Percentiles rank a stretch among this genome's conserved stretches.
These are phyloP conservation scores for Conoideocrella luteorostrata DNA, from an alignment of 2,329 filamentous ascomycete genomes.

Conservation along the genomic window DNA sequence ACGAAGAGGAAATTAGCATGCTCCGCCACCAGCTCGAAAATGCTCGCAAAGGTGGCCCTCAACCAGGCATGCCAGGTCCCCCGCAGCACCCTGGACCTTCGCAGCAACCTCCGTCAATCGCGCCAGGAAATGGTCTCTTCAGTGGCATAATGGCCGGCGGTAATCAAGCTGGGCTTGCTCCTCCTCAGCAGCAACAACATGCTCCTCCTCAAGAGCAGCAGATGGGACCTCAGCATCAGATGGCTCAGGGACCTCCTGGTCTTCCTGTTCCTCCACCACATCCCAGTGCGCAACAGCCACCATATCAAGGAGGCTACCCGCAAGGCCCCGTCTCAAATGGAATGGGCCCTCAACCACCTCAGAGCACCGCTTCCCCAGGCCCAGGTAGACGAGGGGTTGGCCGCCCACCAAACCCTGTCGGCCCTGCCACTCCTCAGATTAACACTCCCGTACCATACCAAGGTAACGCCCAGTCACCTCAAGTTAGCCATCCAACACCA, in stretches of 20 bases:
- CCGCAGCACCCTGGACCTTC: constrained; percentile 72
- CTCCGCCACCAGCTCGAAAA: constrained; percentile 82
- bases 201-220: constrained; percentile 65
- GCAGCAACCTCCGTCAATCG: constrained; percentile 81
- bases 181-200: constrained; percentile 56
- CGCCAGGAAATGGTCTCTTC: constrained; percentile 87
- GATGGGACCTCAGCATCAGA: constrained; percentile 42
- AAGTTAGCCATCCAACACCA: constrained; percentile 79
- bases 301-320: constrained; percentile 65
- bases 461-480: constrained; percentile 74
- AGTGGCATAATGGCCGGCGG: constrained; percentile 91
- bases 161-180: constrained; percentile 75
- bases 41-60: constrained; percentile 57
- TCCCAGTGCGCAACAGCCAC: constrained; percentile 60
- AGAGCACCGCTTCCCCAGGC: constrained; percentile 79
- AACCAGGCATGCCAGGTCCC: constrained; percentile 57
- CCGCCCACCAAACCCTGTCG: constrained; percentile 53
- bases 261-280: constrained; percentile 52
- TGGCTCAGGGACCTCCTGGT: constrained; percentile 70
- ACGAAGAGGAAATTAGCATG: constrained; percentile 83
- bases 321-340: constrained; percentile 55
- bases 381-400: constrained; percentile 67
- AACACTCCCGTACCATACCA: constrained; percentile 82
- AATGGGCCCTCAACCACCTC: constrained; percentile 77
- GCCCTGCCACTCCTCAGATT: constrained; percentile 86